phyloP scores from a whole-genome alignment of 495 filamentous ascomycete genomes.

The Trichoderma asperelloides region DNA sequence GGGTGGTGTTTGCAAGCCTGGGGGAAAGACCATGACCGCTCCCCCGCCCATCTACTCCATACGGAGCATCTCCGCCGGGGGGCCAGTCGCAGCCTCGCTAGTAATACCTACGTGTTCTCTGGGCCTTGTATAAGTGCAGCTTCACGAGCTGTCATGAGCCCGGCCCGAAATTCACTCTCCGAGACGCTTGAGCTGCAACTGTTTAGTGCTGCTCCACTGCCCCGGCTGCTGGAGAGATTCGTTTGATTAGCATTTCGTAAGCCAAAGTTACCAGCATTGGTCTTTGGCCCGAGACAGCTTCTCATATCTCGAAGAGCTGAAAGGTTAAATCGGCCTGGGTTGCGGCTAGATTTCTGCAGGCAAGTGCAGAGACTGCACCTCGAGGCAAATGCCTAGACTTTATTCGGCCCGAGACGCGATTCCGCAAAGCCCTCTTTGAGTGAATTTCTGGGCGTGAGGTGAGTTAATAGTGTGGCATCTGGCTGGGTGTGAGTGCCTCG shows the following conservation, averaged over 20 bases:
- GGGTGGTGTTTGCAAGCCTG: not conserved
- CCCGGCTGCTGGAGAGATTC: not conserved
- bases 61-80: conserved; percentile 1
- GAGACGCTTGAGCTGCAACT: not conserved
- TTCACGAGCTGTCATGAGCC: not conserved
- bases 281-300: not conserved
- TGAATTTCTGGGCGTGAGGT: conserved; percentile 3
- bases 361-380: not conserved
- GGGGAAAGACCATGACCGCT: not conserved
- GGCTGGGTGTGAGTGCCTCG: not conserved
- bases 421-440: not conserved
- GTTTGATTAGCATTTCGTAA: conserved; percentile 1
- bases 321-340: not conserved
- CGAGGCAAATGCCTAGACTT: not conserved
- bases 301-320: not conserved
- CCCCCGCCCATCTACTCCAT: not conserved
- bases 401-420: not conserved
- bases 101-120: not conserved
- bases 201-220: not conserved
- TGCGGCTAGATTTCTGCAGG: not conserved
- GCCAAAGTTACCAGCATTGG: not conserved
- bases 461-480: not conserved
- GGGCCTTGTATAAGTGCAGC: not conserved
- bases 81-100: not conserved
- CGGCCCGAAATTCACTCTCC: not conserved